Conservation (phyloP, 257 asterid species). For the Penstemon eatonii region DNA sequence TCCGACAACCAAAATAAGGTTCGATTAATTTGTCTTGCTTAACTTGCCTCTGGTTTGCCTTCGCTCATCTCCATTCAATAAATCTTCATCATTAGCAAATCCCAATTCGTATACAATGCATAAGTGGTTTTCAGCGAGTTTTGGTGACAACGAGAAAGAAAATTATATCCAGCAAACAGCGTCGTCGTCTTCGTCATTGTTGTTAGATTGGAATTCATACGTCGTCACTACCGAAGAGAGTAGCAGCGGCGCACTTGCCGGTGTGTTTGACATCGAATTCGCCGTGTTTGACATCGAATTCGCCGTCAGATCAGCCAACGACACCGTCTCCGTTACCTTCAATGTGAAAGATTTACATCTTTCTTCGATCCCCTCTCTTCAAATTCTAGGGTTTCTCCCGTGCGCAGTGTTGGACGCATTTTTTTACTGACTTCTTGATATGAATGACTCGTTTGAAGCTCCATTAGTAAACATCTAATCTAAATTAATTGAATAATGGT, state of each 20-base stretch:
- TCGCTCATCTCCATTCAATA: background rate
- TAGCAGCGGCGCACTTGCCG: slow-evolving; percentile 47
- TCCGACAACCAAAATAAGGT: too few relatives aligned
- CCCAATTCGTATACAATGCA: slow-evolving; percentile 44
- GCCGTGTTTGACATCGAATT: slow-evolving; percentile 85
- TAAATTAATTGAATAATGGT: too few relatives aligned
- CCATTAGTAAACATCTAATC: too few relatives aligned
- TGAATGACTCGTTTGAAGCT: too few relatives aligned
- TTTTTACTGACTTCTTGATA: too few relatives aligned
- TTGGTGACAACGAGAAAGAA: slow-evolving; percentile 28
- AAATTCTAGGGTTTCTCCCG: background rate
- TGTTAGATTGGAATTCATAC: slow-evolving; percentile 81
- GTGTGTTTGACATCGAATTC: slow-evolving; percentile 70
- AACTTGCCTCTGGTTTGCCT: background rate
- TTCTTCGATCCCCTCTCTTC: background rate
- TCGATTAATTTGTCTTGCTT: background rate
- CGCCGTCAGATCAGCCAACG: slow-evolving; percentile 83
- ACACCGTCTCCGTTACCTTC: slow-evolving; percentile 83
- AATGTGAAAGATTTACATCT: slow-evolving; percentile 50
- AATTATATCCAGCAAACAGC: slow-evolving; percentile 40
- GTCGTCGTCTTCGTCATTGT: slow-evolving; percentile 48
- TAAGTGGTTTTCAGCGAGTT: slow-evolving; percentile 72
- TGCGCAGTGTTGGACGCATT: too few relatives aligned
- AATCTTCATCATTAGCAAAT: slow-evolving; percentile 8
- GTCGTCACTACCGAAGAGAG: slow-evolving; percentile 58